Evolutionary conservation across 2,329 filamentous ascomycete genomes (phyloP).

Genomic region (Chaetomiaceae sp.): DNA sequence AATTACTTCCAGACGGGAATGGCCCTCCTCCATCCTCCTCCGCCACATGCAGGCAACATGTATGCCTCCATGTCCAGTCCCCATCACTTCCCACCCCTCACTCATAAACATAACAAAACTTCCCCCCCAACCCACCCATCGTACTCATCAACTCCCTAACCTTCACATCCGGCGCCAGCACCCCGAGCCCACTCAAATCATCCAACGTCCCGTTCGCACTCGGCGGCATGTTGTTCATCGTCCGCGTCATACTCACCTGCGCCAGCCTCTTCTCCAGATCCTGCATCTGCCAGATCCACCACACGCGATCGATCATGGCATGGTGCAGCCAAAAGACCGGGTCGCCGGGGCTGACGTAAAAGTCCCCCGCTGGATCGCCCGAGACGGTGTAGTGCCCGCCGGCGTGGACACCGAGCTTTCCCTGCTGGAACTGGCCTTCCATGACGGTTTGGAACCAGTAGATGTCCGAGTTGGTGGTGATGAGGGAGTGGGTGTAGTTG

Average conservation of each 20-base stretch:
- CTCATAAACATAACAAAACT: conserved; percentile 26
- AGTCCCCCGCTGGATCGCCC: conserved; percentile 23
- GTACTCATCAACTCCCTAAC: conserved; percentile 24
- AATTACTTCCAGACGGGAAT: too few relatives aligned
- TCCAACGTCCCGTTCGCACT: conserved; percentile 26
- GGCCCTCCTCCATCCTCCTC: too few relatives aligned
- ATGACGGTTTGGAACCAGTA: conserved; percentile 27
- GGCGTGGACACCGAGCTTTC: conserved; percentile 25
- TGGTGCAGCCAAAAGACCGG: conserved; percentile 23
- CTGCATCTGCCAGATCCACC: conserved; percentile 27
- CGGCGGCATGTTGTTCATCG: conserved; percentile 24
- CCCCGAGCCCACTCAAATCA: conserved; percentile 26
- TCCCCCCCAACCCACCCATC: conserved; percentile 28
- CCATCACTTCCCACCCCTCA: not conserved
- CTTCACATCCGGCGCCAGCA: conserved; percentile 19
- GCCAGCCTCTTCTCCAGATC: conserved; percentile 20
- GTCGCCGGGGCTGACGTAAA: conserved; percentile 20
- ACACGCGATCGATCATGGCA: conserved; percentile 22
- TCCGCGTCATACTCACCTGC: conserved; percentile 27
- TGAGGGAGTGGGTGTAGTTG: conserved; percentile 21
- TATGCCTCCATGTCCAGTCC: too few relatives aligned
- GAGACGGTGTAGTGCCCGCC: conserved; percentile 23
- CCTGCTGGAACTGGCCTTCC: conserved; percentile 27
- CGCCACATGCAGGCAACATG: too few relatives aligned
- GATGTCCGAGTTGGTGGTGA: conserved; percentile 23